Conservation (phyloP, 2,329 filamentous ascomycete genomes). For the Trichophyton equinum region DNA sequence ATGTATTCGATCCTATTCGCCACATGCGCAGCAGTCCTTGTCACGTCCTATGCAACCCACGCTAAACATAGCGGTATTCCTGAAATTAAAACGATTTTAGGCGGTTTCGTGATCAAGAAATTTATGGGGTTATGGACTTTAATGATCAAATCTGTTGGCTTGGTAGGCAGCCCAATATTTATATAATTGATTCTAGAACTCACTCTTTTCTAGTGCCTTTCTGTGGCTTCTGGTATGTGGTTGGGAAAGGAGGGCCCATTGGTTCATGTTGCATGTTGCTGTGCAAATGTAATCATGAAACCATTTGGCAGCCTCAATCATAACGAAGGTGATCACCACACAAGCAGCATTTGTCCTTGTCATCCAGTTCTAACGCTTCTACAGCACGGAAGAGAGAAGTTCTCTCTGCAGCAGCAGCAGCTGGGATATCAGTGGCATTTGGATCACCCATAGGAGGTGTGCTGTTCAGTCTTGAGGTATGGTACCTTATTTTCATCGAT, state of each 20-base stretch:
- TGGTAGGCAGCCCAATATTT: conserved; percentile 27
- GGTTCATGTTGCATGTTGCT: conserved; percentile 96
- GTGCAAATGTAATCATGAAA: conserved; percentile 87
- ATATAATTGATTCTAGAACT: not conserved
- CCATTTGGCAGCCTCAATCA: conserved; percentile 84
- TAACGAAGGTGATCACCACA: conserved; percentile 51
- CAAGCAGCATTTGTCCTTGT: not conserved
- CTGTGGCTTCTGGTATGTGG: conserved; percentile 85
- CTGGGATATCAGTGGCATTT: conserved; percentile 87
- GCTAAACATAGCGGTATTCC: conserved; percentile 98
- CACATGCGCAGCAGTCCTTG: conserved; percentile 66
- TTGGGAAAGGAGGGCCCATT: conserved; percentile 96
- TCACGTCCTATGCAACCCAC: conserved; percentile 87
- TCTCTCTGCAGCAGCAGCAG: conserved; percentile 79
- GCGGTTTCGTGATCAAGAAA: conserved; percentile 97
- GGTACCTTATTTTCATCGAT: conserved; percentile 7
- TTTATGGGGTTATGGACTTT: conserved; percentile 88
- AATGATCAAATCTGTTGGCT: conserved; percentile 80
- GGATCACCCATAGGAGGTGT: conserved; percentile 90
- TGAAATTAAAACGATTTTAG: conserved; percentile 98
- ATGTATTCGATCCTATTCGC: conserved; percentile 57
- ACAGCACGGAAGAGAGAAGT: conserved; percentile 83
- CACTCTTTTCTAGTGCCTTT: conserved; percentile 46
- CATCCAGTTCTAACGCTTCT: conserved; percentile 10
- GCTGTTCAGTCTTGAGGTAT: conserved; percentile 80